Evolutionary conservation across 257 asterid species (phyloP).

Genomic region (Solanum chmielewskii): DNA sequence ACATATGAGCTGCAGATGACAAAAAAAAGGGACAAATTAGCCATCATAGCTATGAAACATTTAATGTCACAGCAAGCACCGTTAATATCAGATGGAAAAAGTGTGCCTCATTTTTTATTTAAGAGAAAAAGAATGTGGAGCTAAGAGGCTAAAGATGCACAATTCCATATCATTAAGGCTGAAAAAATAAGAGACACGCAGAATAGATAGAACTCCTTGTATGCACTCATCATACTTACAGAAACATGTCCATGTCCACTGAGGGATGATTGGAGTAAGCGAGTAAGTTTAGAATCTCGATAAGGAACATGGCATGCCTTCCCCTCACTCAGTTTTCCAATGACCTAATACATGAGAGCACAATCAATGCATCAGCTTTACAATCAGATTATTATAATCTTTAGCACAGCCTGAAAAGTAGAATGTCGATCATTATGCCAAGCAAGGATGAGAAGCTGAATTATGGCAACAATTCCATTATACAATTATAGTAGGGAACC

Average conservation of each 20-base stretch:
- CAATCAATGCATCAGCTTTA: neutral
- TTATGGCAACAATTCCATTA: neutral
- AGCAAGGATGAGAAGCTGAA: neutral
- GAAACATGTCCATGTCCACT: constrained; percentile 99
- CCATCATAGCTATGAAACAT: neutral
- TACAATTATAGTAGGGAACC: neutral
- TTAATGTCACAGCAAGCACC: neutral
- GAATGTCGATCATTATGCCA: neutral
- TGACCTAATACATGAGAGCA: constrained; percentile 44
- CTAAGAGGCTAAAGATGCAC: neutral
- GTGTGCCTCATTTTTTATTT: neutral
- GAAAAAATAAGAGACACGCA: neutral
- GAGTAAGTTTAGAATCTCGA: constrained; percentile 95
- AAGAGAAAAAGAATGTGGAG: neutral
- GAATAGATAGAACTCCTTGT: neutral
- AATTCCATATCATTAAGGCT: neutral
- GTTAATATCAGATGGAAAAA: neutral
- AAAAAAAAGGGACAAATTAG: neutral
- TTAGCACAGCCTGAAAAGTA: neutral
- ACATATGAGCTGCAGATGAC: constrained; percentile 69
- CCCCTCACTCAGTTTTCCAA: constrained; percentile 98
- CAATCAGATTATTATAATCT: neutral
- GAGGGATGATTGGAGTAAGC: constrained; percentile 87
- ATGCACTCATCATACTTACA: constrained; percentile 33
- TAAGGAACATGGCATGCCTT: constrained; percentile 94